phyloP scores from a whole-genome alignment of 495 filamentous ascomycete species.

The Ascobolus immersus region DNA sequence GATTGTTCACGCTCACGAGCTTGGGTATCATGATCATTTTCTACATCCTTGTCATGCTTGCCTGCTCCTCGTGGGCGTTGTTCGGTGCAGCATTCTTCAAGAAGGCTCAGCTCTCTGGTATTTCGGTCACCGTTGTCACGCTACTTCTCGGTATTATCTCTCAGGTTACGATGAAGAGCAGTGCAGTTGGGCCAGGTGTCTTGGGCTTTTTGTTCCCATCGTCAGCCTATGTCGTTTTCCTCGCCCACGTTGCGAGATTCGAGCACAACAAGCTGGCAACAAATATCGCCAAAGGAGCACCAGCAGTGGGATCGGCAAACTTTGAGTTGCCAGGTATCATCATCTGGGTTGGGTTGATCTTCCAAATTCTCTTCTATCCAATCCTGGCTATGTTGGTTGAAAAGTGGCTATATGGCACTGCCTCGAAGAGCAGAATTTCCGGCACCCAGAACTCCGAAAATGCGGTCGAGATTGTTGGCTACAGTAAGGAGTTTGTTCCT shows the following conservation, averaged over 20 bases:
- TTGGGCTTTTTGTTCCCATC: conserved; percentile 49
- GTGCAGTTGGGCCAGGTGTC: conserved; percentile 30
- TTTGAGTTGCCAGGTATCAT: conserved; percentile 39
- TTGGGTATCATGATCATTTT: conserved; percentile 31
- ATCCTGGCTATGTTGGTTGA: conserved; percentile 47
- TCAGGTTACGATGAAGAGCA: conserved; percentile 31
- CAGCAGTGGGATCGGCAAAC: conserved; percentile 29
- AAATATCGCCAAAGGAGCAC: conserved; percentile 30
- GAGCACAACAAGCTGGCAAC: conserved; percentile 29
- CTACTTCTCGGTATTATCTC: conserved; percentile 42
- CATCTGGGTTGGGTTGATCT: conserved; percentile 39
- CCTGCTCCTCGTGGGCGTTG: conserved; percentile 41
- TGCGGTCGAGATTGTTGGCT: conserved; percentile 37
- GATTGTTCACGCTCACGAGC: conserved; percentile 36
- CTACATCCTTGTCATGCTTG: conserved; percentile 35
- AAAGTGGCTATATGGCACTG: conserved; percentile 46
- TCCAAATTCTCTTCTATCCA: conserved; percentile 51
- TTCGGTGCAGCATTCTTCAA: conserved; percentile 50
- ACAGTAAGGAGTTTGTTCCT: conserved; percentile 51
- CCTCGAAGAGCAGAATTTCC: conserved; percentile 33
- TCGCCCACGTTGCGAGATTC: conserved; percentile 39
- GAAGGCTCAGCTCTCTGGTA: conserved; percentile 51
- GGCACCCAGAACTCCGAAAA: conserved; percentile 16
- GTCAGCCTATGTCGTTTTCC: conserved; percentile 52
- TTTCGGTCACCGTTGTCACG: conserved; percentile 35